These are phyloP conservation scores for Xylariaceae sp. DNA, from an alignment of 2,329 filamentous ascomycete species.

Conservation along the genomic window DNA sequence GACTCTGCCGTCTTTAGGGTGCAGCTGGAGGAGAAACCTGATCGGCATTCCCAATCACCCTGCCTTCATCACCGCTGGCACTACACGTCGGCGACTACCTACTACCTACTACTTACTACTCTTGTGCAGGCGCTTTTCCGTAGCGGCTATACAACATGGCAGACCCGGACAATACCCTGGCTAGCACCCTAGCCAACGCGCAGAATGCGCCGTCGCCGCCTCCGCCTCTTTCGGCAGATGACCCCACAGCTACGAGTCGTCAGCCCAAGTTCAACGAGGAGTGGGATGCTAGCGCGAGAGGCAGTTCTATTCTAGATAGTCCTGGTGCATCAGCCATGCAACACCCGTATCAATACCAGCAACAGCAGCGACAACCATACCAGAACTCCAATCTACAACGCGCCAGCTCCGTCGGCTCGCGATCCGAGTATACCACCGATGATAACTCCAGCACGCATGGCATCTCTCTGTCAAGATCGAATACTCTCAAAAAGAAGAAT, in stretches of 20 bases:
- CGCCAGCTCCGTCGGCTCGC: conserved; percentile 52
- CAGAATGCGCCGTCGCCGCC: conserved; percentile 30
- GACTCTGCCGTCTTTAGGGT: background rate
- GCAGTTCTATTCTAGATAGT: conserved; percentile 57
- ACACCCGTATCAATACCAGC: conserved; percentile 11
- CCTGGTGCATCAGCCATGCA: conserved; percentile 28
- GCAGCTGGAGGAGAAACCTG: background rate
- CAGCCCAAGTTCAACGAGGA: conserved; percentile 60
- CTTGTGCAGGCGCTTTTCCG: conserved; percentile 28
- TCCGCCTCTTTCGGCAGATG: conserved; percentile 24
- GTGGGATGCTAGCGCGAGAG: conserved; percentile 64
- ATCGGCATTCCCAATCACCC: background rate
- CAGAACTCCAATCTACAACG: conserved; percentile 46
- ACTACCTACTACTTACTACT: background rate
- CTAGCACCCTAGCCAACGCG: conserved; percentile 36
- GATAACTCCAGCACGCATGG: conserved; percentile 33
- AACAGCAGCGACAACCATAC: conserved; percentile 21
- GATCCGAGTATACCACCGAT: conserved; percentile 45
- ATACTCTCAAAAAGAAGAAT: conserved; percentile 83
- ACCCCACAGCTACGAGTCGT: conserved; percentile 21
- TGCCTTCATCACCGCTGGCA: conserved; percentile 7
- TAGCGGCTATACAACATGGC: conserved; percentile 22
- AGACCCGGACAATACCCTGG: conserved; percentile 32
- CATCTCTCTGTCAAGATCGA: conserved; percentile 42
- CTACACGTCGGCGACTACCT: conserved; percentile 14